Evolutionary conservation across 2,329 filamentous ascomycete species (phyloP).

Genomic region (Epichloe brachyelytri): DNA sequence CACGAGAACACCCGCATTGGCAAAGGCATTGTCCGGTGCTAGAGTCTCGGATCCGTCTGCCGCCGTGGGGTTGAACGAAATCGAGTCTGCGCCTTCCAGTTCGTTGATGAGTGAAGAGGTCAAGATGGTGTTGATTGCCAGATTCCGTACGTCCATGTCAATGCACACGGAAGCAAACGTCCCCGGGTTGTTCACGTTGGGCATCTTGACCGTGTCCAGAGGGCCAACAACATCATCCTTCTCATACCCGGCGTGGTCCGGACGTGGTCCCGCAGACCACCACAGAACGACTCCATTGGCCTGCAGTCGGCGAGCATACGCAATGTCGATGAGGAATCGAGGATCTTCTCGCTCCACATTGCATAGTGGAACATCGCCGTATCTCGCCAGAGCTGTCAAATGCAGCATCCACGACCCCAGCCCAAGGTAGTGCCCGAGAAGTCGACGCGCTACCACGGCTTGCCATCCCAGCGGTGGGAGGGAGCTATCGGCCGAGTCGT

Average conservation of each 20-base stretch:
- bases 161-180: conserved; percentile 95
- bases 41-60: conserved; percentile 38
- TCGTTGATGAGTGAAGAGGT: conserved; percentile 96
- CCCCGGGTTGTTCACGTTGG: conserved; percentile 81
- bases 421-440: conserved; percentile 82
- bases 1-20: conserved; percentile 80
- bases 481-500: conserved; percentile 73
- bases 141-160: conserved; percentile 82
- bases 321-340: conserved; percentile 87
- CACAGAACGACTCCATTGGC: conserved; percentile 89
- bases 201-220: conserved; percentile 82
- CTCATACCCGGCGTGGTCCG: conserved; percentile 93
- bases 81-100: conserved; percentile 76
- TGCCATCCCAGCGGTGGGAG: conserved; percentile 93
- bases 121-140: conserved; percentile 94
- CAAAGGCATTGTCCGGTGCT: conserved; percentile 80
- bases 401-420: conserved; percentile 89
- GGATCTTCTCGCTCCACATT: conserved; percentile 93
- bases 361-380: conserved; percentile 88
- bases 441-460: conserved; percentile 67
- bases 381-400: conserved; percentile 73
- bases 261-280: conserved; percentile 82
- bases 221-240: conserved; percentile 76
- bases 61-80: conserved; percentile 57
- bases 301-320: conserved; percentile 81